phyloP scores from a whole-genome alignment of 2,329 filamentous ascomycete species.

The Chaetomium strumarium region DNA sequence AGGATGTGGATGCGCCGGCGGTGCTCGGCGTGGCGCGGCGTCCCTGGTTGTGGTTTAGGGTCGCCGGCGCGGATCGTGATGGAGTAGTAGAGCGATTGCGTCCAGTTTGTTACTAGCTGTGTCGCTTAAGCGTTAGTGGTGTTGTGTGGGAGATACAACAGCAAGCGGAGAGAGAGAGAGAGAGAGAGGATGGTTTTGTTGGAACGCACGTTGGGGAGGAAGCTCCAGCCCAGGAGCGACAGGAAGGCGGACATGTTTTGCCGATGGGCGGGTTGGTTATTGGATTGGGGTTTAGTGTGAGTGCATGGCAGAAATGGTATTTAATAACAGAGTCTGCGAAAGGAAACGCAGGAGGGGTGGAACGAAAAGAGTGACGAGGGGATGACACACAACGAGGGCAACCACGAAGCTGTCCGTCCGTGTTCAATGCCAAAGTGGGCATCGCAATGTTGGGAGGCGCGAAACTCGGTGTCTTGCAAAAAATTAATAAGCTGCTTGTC shows the following conservation, averaged over 20 bases:
- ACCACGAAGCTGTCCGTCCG: background rate
- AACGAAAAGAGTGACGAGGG: background rate
- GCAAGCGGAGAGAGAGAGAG: background rate
- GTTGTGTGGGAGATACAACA: constrained; percentile 8
- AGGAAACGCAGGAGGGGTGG: background rate
- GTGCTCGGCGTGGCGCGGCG: constrained; percentile 64
- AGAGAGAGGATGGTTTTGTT: constrained; percentile 5
- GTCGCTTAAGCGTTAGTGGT: background rate
- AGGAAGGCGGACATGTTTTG: constrained; percentile 45
- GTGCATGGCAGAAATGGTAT: background rate
- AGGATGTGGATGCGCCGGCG: constrained; percentile 76
- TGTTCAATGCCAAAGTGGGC: background rate
- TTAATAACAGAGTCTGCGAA: background rate
- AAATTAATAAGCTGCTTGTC: too few relatives aligned
- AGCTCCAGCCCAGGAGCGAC: constrained; percentile 51
- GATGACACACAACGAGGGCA: background rate
- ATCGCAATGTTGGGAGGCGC: background rate
- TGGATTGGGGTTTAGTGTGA: background rate
- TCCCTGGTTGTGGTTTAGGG: constrained; percentile 65
- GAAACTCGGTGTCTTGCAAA: too few relatives aligned
- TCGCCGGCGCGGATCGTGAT: constrained; percentile 86
- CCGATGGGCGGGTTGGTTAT: background rate
- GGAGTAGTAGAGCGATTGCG: constrained; percentile 79
- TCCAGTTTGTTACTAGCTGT: constrained; percentile 70
- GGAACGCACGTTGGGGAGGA: constrained; percentile 46